phyloP scores from a whole-genome alignment of 1,139 yeast species.

The Yamadazyma dushanensis region DNA sequence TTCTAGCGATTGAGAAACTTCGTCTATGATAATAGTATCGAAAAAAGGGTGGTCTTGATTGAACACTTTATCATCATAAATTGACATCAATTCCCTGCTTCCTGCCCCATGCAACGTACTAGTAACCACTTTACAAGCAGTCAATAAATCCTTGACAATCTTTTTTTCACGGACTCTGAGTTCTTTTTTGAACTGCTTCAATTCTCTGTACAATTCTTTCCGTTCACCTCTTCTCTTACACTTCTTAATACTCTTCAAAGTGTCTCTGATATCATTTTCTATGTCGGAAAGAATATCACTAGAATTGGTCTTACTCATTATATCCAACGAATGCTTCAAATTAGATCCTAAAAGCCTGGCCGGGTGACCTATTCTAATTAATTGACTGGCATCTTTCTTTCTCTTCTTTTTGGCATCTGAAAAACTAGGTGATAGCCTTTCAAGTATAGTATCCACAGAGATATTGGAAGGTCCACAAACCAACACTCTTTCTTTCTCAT shows the following conservation, averaged over 20 bases:
- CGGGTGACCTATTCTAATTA: slow-evolving; percentile 90
- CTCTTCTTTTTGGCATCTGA: slow-evolving; percentile 17
- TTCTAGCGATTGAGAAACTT: slow-evolving; percentile 90
- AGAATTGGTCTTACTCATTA: slow-evolving; percentile 56
- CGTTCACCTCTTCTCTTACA: slow-evolving; percentile 66
- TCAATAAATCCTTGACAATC: slow-evolving; percentile 58
- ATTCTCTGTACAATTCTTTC: slow-evolving; percentile 64
- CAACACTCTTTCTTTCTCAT: slow-evolving; percentile 62
- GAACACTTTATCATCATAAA: slow-evolving; percentile 31
- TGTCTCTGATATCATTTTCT: slow-evolving; percentile 64
- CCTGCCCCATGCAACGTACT: slow-evolving; percentile 90
- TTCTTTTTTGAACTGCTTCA: slow-evolving; percentile 70
- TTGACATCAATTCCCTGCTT: slow-evolving; percentile 58
- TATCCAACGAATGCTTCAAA: slow-evolving; percentile 73
- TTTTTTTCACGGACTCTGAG: slow-evolving; percentile 64
- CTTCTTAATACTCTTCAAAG: slow-evolving; percentile 61
- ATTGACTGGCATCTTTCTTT: slow-evolving; percentile 24
- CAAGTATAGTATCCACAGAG: slow-evolving; percentile 91
- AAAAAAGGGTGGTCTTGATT: slow-evolving; percentile 46
- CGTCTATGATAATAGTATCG: slow-evolving; percentile 87
- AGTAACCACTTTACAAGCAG: slow-evolving; percentile 67
- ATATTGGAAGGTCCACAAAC: slow-evolving; percentile 96
- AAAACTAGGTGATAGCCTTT: slow-evolving; percentile 57
- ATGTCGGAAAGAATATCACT: slow-evolving; percentile 69
- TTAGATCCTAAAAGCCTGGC: slow-evolving; percentile 72